Percentiles rank a stretch among this genome's conserved stretches.
phyloP scores from a whole-genome alignment of 148 eudicot genomes.

The Cornus suecica region DNA sequence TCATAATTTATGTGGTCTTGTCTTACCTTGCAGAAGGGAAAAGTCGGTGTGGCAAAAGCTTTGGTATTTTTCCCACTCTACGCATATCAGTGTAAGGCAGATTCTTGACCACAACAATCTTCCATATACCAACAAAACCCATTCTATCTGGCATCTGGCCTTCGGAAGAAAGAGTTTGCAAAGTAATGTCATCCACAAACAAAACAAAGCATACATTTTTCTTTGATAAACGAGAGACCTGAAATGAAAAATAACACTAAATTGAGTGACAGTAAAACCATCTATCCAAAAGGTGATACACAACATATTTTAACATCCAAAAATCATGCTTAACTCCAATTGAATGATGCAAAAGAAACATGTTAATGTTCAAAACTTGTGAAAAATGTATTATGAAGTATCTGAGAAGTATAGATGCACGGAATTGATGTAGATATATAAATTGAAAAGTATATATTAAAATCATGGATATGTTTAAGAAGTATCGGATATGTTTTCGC shows the following conservation, averaged over 20 bases:
- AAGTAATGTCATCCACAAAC: constrained; percentile 84
- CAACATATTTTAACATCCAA: not conserved
- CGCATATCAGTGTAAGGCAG: constrained; percentile 88
- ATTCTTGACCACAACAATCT: constrained; percentile 88
- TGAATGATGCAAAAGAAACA: not conserved
- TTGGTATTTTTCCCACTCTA: constrained; percentile 97
- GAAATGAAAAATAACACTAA: constrained; percentile 19
- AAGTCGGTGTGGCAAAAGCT: constrained; percentile 86
- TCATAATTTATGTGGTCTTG: not conserved
- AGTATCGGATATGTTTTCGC: too few relatives aligned
- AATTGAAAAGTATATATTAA: too few relatives aligned
- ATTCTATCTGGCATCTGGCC: constrained; percentile 84
- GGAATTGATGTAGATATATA: too few relatives aligned
- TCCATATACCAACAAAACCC: constrained; percentile 96
- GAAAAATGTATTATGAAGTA: too few relatives aligned
- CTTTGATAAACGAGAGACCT: constrained; percentile 88
- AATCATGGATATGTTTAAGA: too few relatives aligned
- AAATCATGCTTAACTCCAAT: not conserved
- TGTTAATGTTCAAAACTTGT: too few relatives aligned
- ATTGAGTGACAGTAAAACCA: not conserved
- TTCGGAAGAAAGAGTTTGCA: constrained; percentile 77
- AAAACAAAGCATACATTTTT: constrained; percentile 98
- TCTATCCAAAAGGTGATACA: not conserved
- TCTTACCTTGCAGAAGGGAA: constrained; percentile 89
- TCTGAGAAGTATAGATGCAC: too few relatives aligned